Conservation (phyloP, 208 protist species). For the Trypanosoma grayi region DNA sequence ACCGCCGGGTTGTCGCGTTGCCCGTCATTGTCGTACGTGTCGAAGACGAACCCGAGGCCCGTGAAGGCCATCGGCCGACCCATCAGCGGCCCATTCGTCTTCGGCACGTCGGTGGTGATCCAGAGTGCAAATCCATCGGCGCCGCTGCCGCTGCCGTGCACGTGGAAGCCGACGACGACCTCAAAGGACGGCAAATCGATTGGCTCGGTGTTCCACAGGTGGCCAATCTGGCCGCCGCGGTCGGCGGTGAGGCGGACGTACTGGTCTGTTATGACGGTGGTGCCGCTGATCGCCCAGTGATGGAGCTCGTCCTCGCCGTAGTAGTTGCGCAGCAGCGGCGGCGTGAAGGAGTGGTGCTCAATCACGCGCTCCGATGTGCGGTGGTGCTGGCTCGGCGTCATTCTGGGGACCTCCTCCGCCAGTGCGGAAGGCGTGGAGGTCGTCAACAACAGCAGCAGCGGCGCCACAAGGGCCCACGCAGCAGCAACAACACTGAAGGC, state of each 20-base stretch:
- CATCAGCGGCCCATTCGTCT: constrained; percentile 54
- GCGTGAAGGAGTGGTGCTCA: constrained; percentile 73
- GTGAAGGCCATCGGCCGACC: constrained; percentile 61
- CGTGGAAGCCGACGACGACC: constrained; percentile 75
- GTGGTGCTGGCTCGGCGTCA: constrained; percentile 40
- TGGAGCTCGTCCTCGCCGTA: constrained; percentile 71
- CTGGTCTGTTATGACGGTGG: constrained; percentile 79
- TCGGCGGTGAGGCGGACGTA: constrained; percentile 82
- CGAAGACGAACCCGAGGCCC: constrained; percentile 81
- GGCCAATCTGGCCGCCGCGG: constrained; percentile 36
- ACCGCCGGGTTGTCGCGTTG: constrained; percentile 77
- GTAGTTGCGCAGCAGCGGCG: constrained; percentile 68
- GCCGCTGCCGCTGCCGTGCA: constrained; percentile 29
- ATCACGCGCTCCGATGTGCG: constrained; percentile 48
- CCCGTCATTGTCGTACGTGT: constrained; percentile 90
- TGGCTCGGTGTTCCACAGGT: constrained; percentile 79
- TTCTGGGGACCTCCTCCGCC: neutral
- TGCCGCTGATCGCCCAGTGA: constrained; percentile 72
- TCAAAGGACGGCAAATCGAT: constrained; percentile 81
- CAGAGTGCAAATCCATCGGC: constrained; percentile 86
- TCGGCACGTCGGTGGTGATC: constrained; percentile 39
- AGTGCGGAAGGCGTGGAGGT: neutral
- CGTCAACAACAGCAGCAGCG: neutral
- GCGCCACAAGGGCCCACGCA: neutral
- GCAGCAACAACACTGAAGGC: neutral